These are phyloP conservation scores for Fusarium sp. DNA, from an alignment of 2,329 filamentous ascomycete species.

Conservation along the genomic window DNA sequence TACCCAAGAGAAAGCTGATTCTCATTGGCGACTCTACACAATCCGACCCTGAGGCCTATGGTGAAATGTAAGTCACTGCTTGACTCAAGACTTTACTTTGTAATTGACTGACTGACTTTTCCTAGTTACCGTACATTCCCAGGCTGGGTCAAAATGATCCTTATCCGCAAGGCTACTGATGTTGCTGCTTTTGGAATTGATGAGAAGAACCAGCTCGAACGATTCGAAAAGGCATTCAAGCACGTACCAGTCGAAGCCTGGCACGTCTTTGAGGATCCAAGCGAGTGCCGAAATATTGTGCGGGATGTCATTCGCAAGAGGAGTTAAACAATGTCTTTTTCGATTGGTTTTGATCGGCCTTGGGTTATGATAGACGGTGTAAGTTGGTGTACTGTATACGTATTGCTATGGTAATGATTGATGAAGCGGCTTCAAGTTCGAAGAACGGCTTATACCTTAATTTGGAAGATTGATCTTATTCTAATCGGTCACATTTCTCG, in stretches of 20 bases:
- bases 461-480: not conserved
- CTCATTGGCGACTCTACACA: slow-evolving; percentile 93
- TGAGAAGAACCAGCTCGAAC: slow-evolving; percentile 76
- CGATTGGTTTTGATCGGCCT: not conserved
- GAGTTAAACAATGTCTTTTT: not conserved
- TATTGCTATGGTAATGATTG: not conserved
- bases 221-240: slow-evolving; percentile 87
- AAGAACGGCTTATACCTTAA: not conserved
- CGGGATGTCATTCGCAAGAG: slow-evolving; percentile 40
- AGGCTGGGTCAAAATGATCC: slow-evolving; percentile 84
- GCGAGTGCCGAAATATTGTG: slow-evolving; percentile 65
- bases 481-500: not conserved
- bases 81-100: not conserved
- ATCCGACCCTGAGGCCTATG: slow-evolving; percentile 90
- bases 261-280: slow-evolving; percentile 84
- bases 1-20: slow-evolving; percentile 83
- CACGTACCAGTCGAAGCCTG: slow-evolving; percentile 77
- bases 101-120: slow-evolving; percentile 20
- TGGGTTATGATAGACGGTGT: not conserved
- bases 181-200: slow-evolving; percentile 76
- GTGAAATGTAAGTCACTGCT: slow-evolving; percentile 70
- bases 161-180: slow-evolving; percentile 85
- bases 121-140: slow-evolving; percentile 70
- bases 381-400: not conserved
- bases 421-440: not conserved